These are phyloP conservation scores for Pyrenophora teres DNA, from an alignment of 2,329 filamentous ascomycete species.

Conservation along the genomic window DNA sequence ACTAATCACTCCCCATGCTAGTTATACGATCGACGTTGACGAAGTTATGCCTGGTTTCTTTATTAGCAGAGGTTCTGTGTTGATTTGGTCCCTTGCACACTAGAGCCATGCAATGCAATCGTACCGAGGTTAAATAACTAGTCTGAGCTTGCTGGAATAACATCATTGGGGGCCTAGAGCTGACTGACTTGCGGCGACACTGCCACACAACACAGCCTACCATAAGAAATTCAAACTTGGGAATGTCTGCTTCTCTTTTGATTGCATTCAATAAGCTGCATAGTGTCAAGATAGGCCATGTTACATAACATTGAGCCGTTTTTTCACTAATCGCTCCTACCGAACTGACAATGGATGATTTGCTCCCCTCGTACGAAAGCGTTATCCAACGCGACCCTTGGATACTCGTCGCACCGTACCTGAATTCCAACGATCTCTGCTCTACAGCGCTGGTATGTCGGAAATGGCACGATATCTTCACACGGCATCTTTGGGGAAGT, in stretches of 20 bases:
- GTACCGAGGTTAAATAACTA: no score
- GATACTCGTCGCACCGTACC: conserved; percentile 61
- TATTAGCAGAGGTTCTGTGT: no score
- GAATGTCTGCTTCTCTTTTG: neutral
- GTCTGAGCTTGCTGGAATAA: no score
- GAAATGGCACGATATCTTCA: conserved; percentile 63
- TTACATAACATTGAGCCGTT: neutral
- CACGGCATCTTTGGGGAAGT: conserved; percentile 65
- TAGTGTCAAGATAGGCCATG: neutral
- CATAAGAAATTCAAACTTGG: neutral
- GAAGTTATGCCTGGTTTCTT: no score
- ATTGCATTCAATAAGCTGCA: neutral
- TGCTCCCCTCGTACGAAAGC: conserved; percentile 64
- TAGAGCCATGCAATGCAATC: no score
- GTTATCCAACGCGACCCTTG: conserved; percentile 61
- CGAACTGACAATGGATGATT: conserved; percentile 53
- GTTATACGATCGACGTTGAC: no score
- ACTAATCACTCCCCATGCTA: no score
- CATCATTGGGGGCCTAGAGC: conserved; percentile 5
- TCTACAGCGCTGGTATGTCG: conserved; percentile 61
- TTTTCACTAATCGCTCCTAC: neutral
- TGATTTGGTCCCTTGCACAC: no score
- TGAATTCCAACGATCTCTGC: conserved; percentile 61
- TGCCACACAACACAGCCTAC: conserved; percentile 10
- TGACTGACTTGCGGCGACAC: conserved; percentile 1